Conservation (phyloP, 108 stramenopile genomes). For the Cyclotella sp. region DNA sequence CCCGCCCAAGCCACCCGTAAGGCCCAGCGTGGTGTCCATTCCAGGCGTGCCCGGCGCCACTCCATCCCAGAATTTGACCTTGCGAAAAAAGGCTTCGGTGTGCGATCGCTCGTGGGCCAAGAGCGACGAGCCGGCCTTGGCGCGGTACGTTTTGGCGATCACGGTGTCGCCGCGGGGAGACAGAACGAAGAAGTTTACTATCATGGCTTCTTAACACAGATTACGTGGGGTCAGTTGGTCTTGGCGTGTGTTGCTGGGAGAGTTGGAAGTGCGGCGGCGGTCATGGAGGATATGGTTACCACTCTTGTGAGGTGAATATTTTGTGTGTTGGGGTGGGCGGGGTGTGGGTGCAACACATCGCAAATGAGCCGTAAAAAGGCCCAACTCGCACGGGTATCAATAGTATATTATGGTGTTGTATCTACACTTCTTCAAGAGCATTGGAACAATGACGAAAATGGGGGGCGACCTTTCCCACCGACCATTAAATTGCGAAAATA, state of each 20-base stretch:
- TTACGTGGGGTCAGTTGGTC: background rate
- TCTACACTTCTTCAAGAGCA: too few species aligned
- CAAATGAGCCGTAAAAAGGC: too few species aligned
- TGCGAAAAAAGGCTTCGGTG: slow-evolving; percentile 96
- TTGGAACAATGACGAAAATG: too few species aligned
- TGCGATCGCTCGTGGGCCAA: slow-evolving; percentile 86
- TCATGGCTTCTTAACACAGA: slow-evolving; percentile 47
- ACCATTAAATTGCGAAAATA: too few species aligned
- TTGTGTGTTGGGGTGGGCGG: too few species aligned
- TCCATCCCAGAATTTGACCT: slow-evolving; percentile 96
- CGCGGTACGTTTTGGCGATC: slow-evolving; percentile 94
- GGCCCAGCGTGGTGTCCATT: slow-evolving; percentile 44
- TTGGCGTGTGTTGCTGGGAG: background rate
- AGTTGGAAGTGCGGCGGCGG: too few species aligned
- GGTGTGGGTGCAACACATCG: too few species aligned
- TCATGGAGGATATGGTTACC: too few species aligned
- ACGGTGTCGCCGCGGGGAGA: slow-evolving; percentile 99
- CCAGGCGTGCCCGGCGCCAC: slow-evolving; percentile 50
- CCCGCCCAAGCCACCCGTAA: slow-evolving; percentile 14
- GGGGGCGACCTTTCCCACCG: too few species aligned
- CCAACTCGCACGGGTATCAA: too few species aligned
- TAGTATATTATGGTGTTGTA: too few species aligned
- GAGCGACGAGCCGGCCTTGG: slow-evolving; percentile 55
- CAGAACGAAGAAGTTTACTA: slow-evolving; percentile 96
- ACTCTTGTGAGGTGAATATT: too few species aligned